Base-by-base conservation (phyloP, 148 eudicot genomes). In the Dysphania ambrosioides region DNA sequence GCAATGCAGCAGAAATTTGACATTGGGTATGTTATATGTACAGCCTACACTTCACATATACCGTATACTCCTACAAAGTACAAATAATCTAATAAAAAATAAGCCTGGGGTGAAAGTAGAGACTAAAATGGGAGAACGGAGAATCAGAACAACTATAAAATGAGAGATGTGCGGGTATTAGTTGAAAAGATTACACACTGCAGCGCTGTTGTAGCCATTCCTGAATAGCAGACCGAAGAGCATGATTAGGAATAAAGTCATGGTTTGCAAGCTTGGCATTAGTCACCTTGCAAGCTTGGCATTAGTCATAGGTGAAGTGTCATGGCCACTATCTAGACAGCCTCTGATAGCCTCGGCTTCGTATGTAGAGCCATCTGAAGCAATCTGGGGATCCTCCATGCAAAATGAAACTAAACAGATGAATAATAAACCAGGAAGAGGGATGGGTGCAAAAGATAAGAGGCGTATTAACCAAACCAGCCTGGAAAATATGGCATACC, bases 361-460 rank as follows among this genome's bases (percentile, higher is more conserved):
- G n/a, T n/a, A n/a, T n/a, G n/a, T n/a, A n/a, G n/a, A 92, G 18
- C 97, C 95, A 67, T 92, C 97, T 13, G 95, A 87, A 24, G 97
- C 98, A 42, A 91, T 86, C 12, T 91, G 95, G 2, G 97, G 95
- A 70, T 89, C 95, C 79, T 86, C 87, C 98, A 93, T 93, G 82
- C 83, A 85, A 67, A 64, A 41, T 62, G 21, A 19, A 41, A 15
- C 38, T 24, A 41, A 24, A 32, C 26, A 77, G 44, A 36, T 35
- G 38, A 61, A 24, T 11, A 65, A 51, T 59, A 60, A 38, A 16
- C 23, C 30, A 30, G 47, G 27, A 44, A 18, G 27, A 11, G 35
- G 18, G 23, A 56, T 38, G 2, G 31, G 8, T 3, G 5, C 4
- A 30, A 24, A 53, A 49, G 16, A 6, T 24, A 23, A 53, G n/a